Evolutionary conservation across 345 rosid genomes (phyloP).

Genomic region (Eucalyptus cloeziana): DNA sequence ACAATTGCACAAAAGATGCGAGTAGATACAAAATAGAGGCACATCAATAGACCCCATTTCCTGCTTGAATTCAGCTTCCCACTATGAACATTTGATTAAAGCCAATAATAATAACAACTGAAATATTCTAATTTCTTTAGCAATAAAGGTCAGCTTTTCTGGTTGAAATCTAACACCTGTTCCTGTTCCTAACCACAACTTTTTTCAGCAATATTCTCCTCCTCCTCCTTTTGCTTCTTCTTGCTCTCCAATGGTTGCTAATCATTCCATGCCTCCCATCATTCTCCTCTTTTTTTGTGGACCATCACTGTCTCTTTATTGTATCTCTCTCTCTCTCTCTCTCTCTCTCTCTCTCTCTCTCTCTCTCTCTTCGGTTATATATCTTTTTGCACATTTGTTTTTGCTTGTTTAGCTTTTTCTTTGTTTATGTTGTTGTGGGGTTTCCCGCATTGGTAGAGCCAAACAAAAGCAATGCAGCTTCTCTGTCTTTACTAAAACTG

Average conservation of each 20-base stretch:
- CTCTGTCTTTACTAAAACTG: neutral
- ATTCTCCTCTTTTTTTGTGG: slow-evolving; percentile 8
- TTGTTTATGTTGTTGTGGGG: slow-evolving; percentile 8
- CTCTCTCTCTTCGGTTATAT: neutral
- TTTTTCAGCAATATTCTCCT: neutral
- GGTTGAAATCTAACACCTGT: slow-evolving; percentile 46
- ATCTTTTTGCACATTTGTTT: neutral
- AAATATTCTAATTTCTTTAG: neutral
- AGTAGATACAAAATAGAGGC: neutral
- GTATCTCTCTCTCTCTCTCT: neutral
- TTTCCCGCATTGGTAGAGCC: slow-evolving; percentile 27
- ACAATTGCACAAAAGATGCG: neutral
- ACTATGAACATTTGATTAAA: neutral
- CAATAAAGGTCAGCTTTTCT: neutral
- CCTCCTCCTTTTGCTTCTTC: neutral
- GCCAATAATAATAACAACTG: neutral
- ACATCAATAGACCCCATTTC: neutral
- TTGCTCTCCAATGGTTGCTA: neutral
- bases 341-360: neutral
- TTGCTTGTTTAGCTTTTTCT: neutral
- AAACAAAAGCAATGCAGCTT: slow-evolving; percentile 2
- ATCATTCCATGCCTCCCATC: neutral
- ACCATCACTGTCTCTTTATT: slow-evolving; percentile 20
- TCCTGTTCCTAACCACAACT: slow-evolving; percentile 24
- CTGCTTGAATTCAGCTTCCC: neutral